Evolutionary conservation across 2,329 filamentous ascomycete genomes (phyloP).

Genomic region (Colletotrichum tamarilloi): DNA sequence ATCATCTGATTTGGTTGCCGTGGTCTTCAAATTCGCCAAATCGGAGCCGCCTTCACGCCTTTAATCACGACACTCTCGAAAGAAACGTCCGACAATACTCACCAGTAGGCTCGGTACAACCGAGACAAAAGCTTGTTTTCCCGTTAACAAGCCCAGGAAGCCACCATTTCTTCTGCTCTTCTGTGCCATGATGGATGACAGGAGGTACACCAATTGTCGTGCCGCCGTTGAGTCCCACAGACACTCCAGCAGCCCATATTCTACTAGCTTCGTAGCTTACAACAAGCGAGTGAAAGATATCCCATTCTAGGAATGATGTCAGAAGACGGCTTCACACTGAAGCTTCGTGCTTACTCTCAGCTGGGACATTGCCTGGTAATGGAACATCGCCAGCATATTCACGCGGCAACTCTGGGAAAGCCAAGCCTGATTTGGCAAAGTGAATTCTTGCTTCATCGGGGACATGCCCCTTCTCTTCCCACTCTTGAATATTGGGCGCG

Average conservation of each 20-base stretch:
- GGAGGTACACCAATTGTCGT: conserved; percentile 73
- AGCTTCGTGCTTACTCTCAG: not conserved
- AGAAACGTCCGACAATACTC: conserved; percentile 48
- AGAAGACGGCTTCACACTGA: not conserved
- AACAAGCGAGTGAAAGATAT: conserved; percentile 67
- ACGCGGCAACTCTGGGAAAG: conserved; percentile 46
- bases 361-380: not conserved
- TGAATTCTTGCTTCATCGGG: conserved; percentile 52
- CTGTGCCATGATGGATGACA: conserved; percentile 69
- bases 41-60: conserved; percentile 39
- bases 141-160: conserved; percentile 68
- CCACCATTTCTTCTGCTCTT: conserved; percentile 68
- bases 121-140: conserved; percentile 70
- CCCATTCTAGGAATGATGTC: conserved; percentile 61
- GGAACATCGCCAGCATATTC: conserved; percentile 41
- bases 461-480: conserved; percentile 68
- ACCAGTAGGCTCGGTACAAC: conserved; percentile 71
- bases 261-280: conserved; percentile 65
- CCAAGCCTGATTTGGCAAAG: conserved; percentile 52
- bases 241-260: conserved; percentile 63
- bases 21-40: conserved; percentile 71
- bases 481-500: conserved; percentile 68
- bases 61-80: not conserved
- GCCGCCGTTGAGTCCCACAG: conserved; percentile 67
- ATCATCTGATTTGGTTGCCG: conserved; percentile 57